phyloP scores from a whole-genome alignment of 768 basidiomycete genomes.

The Tulasnella sp. region DNA sequence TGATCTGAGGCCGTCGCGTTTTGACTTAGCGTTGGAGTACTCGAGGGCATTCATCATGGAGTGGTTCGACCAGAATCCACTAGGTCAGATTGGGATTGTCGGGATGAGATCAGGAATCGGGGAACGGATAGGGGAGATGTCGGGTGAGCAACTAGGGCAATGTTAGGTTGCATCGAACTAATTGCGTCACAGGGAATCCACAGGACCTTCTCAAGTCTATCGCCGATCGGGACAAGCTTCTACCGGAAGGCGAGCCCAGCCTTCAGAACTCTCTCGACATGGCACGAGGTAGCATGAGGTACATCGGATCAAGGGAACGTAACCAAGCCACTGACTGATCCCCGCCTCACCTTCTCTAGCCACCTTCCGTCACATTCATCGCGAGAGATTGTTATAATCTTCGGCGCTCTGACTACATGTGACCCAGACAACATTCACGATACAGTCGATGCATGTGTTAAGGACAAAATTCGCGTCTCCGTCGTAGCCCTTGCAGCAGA shows the following conservation, averaged over 20 bases:
- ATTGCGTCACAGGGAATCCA: constrained; percentile 60
- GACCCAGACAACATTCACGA: constrained; percentile 96
- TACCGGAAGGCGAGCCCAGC: constrained; percentile 87
- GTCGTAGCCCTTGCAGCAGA: constrained; percentile 93
- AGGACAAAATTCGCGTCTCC: constrained; percentile 79
- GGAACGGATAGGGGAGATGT: constrained; percentile 85
- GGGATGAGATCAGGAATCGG: constrained; percentile 87
- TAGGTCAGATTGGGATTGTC: constrained; percentile 92
- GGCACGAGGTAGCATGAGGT: constrained; percentile 91
- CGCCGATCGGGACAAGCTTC: constrained; percentile 75
- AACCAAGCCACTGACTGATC: not conserved
- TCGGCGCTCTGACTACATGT: constrained; percentile 91
- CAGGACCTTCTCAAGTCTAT: constrained; percentile 88
- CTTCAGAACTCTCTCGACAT: constrained; percentile 97
- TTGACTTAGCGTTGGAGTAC: constrained; percentile 83
- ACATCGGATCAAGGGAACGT: constrained; percentile 16
- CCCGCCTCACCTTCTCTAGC: constrained; percentile 34
- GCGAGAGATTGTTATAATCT: constrained; percentile 86
- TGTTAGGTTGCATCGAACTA: not conserved
- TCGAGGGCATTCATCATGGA: constrained; percentile 85
- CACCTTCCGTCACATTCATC: constrained; percentile 97
- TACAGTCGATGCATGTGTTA: constrained; percentile 75
- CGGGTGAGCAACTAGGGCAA: constrained; percentile 46
- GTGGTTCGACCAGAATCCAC: constrained; percentile 99
- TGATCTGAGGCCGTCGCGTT: constrained; percentile 90